A percentile compares a stretch with the other conserved stretches of the same genome.
Conservation (phyloP, 768 basidiomycete species). For the Amanita pseudoporphyria region DNA sequence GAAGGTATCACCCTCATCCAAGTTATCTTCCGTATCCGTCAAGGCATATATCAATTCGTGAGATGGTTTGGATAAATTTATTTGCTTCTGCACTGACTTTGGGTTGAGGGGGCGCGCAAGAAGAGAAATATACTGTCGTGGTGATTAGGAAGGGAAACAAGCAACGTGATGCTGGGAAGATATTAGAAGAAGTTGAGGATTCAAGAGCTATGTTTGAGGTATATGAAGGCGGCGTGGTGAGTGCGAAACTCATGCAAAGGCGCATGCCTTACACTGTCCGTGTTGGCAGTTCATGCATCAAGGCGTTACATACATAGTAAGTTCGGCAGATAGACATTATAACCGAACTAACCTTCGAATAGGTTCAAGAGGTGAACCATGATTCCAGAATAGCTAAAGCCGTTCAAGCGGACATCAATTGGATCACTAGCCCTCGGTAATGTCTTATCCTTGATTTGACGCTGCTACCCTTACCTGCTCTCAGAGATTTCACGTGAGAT, state of each 20-base stretch:
- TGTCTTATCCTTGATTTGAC: constrained; percentile 4
- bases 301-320: constrained; percentile 70
- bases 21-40: constrained; percentile 74
- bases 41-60: constrained; percentile 60
- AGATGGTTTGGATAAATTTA: constrained; percentile 7
- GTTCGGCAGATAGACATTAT: constrained; percentile 12
- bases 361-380: constrained; percentile 78
- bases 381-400: constrained; percentile 66
- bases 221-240: constrained; percentile 82
- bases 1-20: constrained; percentile 76
- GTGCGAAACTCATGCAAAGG: constrained; percentile 11
- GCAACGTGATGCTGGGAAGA: constrained; percentile 17
- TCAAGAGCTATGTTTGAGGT: constrained; percentile 81
- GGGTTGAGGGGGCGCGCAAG: constrained; percentile 46
- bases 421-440: constrained; percentile 67
- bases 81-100: not conserved
- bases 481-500: constrained; percentile 67
- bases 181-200: constrained; percentile 77
- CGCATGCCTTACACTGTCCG: not conserved
- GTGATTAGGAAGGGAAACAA: constrained; percentile 37
- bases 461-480: not conserved
- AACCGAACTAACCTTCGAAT: not conserved
- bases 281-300: constrained; percentile 72
- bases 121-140: constrained; percentile 71
- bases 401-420: constrained; percentile 69